Percentiles rank a stretch among this genome's conserved stretches.
phyloP scores from a whole-genome alignment of 371 early-diverging fungal genomes.

The Mortierella polycephala region DNA sequence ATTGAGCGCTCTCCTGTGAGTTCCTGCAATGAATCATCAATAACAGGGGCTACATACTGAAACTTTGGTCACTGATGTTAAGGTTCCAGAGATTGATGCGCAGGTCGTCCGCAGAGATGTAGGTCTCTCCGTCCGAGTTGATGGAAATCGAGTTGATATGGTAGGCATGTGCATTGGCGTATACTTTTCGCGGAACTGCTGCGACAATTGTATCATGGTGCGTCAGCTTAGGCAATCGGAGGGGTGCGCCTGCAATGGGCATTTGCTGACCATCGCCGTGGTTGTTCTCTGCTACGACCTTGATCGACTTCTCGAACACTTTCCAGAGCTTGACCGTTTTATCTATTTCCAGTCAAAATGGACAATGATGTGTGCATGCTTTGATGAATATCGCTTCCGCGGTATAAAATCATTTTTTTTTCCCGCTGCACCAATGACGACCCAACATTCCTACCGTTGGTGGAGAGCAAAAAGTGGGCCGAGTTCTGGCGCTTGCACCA shows the following conservation, averaged over 20 bases:
- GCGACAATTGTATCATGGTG: conserved; percentile 96
- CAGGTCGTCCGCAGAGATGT: conserved; percentile 98
- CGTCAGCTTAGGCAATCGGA: conserved; percentile 89
- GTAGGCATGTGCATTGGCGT: conserved; percentile 98
- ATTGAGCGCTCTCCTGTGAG: neutral
- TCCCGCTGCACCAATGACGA: neutral
- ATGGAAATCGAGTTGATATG: conserved; percentile 99
- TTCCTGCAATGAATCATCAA: neutral
- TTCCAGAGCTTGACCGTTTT: conserved; percentile 99
- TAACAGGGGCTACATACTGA: conserved; percentile 70
- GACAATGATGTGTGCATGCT: neutral
- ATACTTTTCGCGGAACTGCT: conserved; percentile 94
- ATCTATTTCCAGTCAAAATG: conserved; percentile 65
- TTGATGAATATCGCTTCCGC: neutral
- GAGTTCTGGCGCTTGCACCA: conserved; percentile 96
- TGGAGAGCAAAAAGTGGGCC: conserved; percentile 95
- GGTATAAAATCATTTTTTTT: too few relatives aligned
- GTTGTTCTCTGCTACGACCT: conserved; percentile 92
- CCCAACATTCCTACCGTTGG: conserved; percentile 79
- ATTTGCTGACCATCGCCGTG: conserved; percentile 69
- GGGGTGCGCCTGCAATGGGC: conserved; percentile 53
- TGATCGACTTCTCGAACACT: conserved; percentile 95
- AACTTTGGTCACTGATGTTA: conserved; percentile 95
- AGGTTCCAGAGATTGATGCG: conserved; percentile 99
- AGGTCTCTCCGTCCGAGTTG: conserved; percentile 97